A percentile compares a stretch with the other conserved stretches of the same genome.
phyloP scores from a whole-genome alignment of 2,329 filamentous ascomycete species.

The Epicoccum nigrum region DNA sequence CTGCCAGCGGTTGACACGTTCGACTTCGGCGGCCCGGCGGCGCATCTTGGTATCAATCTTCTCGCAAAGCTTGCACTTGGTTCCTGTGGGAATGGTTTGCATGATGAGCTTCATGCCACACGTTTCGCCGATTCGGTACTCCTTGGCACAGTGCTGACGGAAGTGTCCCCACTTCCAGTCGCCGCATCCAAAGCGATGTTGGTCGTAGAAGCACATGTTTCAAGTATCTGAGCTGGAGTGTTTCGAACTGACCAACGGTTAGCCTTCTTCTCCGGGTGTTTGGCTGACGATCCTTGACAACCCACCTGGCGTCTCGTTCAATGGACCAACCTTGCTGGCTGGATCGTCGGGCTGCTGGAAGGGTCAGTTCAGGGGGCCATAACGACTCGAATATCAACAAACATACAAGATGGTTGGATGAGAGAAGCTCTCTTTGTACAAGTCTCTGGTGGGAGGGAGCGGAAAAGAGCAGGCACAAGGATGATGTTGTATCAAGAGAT shows the following conservation, averaged over 20 bases:
- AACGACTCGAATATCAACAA: conserved; percentile 28
- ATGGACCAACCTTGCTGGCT: conserved; percentile 26
- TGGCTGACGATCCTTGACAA: conserved; percentile 34
- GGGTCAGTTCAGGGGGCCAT: conserved; percentile 41
- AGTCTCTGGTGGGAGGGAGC: conserved; percentile 15
- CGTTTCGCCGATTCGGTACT: conserved; percentile 94
- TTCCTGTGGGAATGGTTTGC: conserved; percentile 67
- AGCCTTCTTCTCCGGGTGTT: conserved; percentile 35
- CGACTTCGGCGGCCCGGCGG: conserved; percentile 73
- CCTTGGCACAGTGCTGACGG: conserved; percentile 88
- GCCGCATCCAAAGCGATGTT: conserved; percentile 81
- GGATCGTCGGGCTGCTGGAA: conserved; percentile 10
- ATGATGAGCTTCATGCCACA: conserved; percentile 93
- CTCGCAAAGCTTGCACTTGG: conserved; percentile 82
- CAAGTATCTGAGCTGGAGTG: conserved; percentile 39
- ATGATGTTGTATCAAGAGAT: conserved; percentile 39
- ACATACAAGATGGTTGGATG: conserved; percentile 46
- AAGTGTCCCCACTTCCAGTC: conserved; percentile 97
- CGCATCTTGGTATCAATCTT: conserved; percentile 86
- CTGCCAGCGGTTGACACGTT: conserved; percentile 78
- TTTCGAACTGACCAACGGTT: conserved; percentile 36
- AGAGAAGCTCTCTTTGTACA: conserved; percentile 21
- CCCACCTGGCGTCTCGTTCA: conserved; percentile 39
- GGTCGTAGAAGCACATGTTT: conserved; percentile 94
- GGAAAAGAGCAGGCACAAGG: conserved; percentile 32